Percentiles rank a stretch among this genome's conserved stretches.
Evolutionary conservation across 257 asterid genomes (phyloP).

Genomic region (Solanum chilense): DNA sequence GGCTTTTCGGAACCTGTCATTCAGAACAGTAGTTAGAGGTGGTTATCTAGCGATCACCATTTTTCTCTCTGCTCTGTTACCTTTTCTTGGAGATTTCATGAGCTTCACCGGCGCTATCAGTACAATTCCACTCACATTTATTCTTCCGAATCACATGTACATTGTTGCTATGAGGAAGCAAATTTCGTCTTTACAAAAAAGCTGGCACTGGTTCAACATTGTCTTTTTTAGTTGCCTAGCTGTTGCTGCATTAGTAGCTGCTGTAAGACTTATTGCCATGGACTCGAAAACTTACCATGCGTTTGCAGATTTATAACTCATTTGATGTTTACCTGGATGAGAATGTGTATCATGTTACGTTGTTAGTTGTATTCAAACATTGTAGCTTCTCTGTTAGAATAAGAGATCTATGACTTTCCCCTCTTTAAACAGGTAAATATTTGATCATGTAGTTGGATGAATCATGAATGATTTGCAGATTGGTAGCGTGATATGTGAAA

Average conservation of each 20-base stretch:
- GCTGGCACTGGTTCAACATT: constrained; percentile 87
- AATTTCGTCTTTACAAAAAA: constrained; percentile 40
- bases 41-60: constrained; percentile 63
- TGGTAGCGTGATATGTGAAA: neutral
- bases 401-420: neutral
- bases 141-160: constrained; percentile 95
- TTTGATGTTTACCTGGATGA: neutral
- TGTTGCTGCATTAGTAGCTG: constrained; percentile 54
- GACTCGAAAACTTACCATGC: constrained; percentile 48
- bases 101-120: constrained; percentile 95
- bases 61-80: constrained; percentile 72
- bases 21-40: constrained; percentile 65
- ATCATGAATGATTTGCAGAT: neutral
- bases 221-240: constrained; percentile 41
- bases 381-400: neutral
- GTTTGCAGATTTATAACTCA: constrained; percentile 55
- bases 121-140: constrained; percentile 92
- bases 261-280: constrained; percentile 54
- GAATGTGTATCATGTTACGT: neutral
- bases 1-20: constrained; percentile 50
- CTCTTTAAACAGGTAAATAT: neutral
- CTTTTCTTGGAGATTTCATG: constrained; percentile 33
- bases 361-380: neutral
- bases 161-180: constrained; percentile 48
- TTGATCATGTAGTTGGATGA: neutral